A percentile compares a stretch with the other conserved stretches of the same genome.
phyloP scores from a whole-genome alignment of 345 rosid species.

The Fremontodendron californicum region DNA sequence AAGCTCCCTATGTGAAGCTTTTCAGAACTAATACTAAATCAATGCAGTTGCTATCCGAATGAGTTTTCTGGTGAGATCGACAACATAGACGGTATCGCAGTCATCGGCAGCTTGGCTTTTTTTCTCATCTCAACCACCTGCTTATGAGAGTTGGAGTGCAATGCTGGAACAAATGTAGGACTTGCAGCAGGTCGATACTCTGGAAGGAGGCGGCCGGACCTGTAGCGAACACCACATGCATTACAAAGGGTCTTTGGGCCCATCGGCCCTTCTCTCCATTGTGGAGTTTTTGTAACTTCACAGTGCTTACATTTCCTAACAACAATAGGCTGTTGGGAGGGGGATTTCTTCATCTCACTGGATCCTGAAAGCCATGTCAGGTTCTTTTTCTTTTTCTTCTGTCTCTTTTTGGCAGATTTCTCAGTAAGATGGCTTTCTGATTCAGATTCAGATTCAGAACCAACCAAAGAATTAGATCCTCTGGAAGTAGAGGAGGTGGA shows the following conservation, averaged over 20 bases:
- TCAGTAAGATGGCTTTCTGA: slow-evolving; percentile 32
- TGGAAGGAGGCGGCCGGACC: slow-evolving; percentile 81
- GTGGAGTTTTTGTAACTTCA: slow-evolving; percentile 73
- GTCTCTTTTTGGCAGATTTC: slow-evolving; percentile 36
- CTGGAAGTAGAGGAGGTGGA: slow-evolving; percentile 15
- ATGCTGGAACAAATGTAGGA: slow-evolving; percentile 59
- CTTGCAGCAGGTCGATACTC: slow-evolving; percentile 90
- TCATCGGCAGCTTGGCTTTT: slow-evolving; percentile 23
- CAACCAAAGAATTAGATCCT: slow-evolving; percentile 16
- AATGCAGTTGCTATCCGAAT: slow-evolving; percentile 30
- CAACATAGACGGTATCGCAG: slow-evolving; percentile 9
- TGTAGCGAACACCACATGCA: slow-evolving; percentile 86
- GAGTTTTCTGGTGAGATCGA: slow-evolving; percentile 17
- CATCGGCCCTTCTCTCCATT: slow-evolving; percentile 94
- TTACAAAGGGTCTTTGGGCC: slow-evolving; percentile 92
- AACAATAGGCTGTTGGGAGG: slow-evolving; percentile 20
- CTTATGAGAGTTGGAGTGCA: slow-evolving; percentile 80
- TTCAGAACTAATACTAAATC: slow-evolving; percentile 27
- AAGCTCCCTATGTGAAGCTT: slow-evolving; percentile 26
- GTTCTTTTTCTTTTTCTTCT: slow-evolving; percentile 37
- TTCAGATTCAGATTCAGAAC: slow-evolving; percentile 37
- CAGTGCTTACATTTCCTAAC: slow-evolving; percentile 68
- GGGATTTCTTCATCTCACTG: slow-evolving; percentile 23
- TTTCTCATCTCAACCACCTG: slow-evolving; percentile 78
- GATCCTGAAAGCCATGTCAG: slow-evolving; percentile 26